phyloP scores from a whole-genome alignment of 768 basidiomycete genomes.

The Trametes cubensis region DNA sequence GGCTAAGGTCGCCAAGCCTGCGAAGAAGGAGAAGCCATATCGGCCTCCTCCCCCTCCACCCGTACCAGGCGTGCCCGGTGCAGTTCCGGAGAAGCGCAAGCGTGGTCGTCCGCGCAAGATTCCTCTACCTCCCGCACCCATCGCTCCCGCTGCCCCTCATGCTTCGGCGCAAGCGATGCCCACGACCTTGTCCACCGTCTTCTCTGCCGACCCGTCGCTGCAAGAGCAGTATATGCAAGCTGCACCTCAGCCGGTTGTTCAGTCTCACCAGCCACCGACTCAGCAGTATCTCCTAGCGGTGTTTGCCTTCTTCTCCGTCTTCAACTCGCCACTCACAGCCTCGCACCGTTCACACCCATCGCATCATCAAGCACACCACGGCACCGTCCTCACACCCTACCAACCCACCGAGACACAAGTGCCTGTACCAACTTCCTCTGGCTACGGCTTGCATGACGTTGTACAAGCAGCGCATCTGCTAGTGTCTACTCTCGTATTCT shows the following conservation, averaged over 20 bases:
- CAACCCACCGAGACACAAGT: conserved; percentile 29
- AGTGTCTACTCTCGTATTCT: conserved; percentile 64
- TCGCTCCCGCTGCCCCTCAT: conserved; percentile 18
- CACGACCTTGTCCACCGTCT: conserved; percentile 23
- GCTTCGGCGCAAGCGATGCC: conserved; percentile 17
- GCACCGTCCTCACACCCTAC: conserved; percentile 53
- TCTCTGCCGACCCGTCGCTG: conserved; percentile 21
- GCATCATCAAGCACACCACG: conserved; percentile 49
- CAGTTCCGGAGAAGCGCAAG: conserved; percentile 76
- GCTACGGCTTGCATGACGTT: conserved; percentile 53
- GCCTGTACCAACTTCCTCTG: conserved; percentile 24
- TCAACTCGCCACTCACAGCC: conserved; percentile 70
- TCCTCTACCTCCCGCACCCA: conserved; percentile 45
- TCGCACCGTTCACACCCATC: conserved; percentile 34
- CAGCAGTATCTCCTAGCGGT: conserved; percentile 78
- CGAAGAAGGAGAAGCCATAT: conserved; percentile 46
- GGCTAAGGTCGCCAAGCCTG: conserved; percentile 48
- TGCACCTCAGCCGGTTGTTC: conserved; percentile 13
- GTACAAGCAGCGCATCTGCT: conserved; percentile 68
- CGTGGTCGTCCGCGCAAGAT: conserved; percentile 82
- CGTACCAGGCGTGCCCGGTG: conserved; percentile 37
- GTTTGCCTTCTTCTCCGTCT: conserved; percentile 85
- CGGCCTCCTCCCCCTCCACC: conserved; percentile 38
- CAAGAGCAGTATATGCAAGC: conserved; percentile 24
- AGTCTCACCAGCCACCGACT: conserved; percentile 26